A percentile compares a stretch with the other conserved stretches of the same genome.
Conservation (phyloP, 2,329 filamentous ascomycete genomes). For the Fusarium multiceps region DNA sequence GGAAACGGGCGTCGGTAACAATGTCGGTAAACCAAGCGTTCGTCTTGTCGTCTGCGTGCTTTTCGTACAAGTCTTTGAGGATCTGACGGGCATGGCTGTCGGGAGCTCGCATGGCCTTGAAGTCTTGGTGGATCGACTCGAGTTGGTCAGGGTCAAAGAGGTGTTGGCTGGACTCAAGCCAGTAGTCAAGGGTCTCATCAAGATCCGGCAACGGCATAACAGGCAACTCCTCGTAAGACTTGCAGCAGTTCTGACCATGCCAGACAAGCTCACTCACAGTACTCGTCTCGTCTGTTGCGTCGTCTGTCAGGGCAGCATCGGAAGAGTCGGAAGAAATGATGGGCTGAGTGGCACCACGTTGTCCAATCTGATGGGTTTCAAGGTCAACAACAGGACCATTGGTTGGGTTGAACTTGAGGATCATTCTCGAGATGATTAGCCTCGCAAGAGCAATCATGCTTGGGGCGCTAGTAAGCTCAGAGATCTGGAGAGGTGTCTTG, state of each 20-base stretch:
- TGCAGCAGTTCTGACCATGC: neutral
- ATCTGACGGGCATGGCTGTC: neutral
- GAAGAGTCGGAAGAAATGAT: neutral
- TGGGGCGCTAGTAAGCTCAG: neutral
- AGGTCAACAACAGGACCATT: too few species aligned
- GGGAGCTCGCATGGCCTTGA: neutral
- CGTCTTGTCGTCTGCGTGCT: neutral
- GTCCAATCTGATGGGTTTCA: neutral
- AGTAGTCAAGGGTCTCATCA: conserved; percentile 7
- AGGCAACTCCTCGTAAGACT: neutral
- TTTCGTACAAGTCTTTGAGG: neutral
- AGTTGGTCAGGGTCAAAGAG: neutral
- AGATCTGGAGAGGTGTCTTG: conserved; percentile 5
- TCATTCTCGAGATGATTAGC: neutral
- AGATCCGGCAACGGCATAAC: neutral
- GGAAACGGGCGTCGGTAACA: neutral
- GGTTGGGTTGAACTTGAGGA: neutral
- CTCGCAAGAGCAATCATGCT: conserved; percentile 5
- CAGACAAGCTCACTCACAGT: neutral
- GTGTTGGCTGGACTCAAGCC: neutral
- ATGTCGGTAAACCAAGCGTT: conserved; percentile 5
- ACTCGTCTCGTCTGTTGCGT: neutral
- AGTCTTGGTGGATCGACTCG: neutral
- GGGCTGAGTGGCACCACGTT: too few species aligned
- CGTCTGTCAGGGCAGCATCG: neutral